phyloP scores from a whole-genome alignment of 805 yeast genomes.

The Candida sakaeoensis region DNA sequence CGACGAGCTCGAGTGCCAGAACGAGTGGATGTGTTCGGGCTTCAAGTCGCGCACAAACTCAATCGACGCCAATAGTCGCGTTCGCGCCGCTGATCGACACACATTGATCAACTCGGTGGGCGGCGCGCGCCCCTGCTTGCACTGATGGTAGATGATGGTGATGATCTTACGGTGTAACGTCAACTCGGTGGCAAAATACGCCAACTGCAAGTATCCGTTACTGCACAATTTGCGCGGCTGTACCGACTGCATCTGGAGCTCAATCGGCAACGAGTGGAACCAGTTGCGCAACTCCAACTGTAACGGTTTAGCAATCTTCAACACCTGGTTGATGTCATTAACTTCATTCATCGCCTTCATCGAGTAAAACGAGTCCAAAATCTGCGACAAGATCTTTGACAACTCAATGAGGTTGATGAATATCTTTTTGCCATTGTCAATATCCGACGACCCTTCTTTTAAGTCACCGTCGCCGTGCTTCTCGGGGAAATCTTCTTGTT shows the following conservation, averaged over 20 bases:
- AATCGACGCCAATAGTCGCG: constrained; percentile 76
- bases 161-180: constrained; percentile 79
- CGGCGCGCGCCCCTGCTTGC: constrained; percentile 27
- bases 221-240: constrained; percentile 63
- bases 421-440: constrained; percentile 63
- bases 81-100: constrained; percentile 81
- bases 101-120: constrained; percentile 44
- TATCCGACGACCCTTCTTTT: constrained; percentile 62
- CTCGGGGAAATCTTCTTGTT: constrained; percentile 78
- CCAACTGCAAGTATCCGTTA: constrained; percentile 74
- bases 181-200: constrained; percentile 87
- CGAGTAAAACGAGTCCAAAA: constrained; percentile 68
- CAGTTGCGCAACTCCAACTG: constrained; percentile 69
- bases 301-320: constrained; percentile 76
- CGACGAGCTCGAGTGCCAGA: constrained; percentile 85
- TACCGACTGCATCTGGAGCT: constrained; percentile 58
- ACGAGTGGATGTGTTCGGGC: constrained; percentile 80
- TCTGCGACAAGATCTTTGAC: constrained; percentile 66
- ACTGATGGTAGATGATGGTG: constrained; percentile 44
- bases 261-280: constrained; percentile 70
- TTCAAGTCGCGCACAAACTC: constrained; percentile 73
- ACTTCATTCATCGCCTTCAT: constrained; percentile 58
- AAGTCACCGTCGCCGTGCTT: constrained; percentile 51
- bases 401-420: constrained; percentile 67
- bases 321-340: constrained; percentile 59